These are phyloP conservation scores for Fennellomyces sp. DNA, from an alignment of 371 early-diverging fungal genomes.

Conservation along the genomic window DNA sequence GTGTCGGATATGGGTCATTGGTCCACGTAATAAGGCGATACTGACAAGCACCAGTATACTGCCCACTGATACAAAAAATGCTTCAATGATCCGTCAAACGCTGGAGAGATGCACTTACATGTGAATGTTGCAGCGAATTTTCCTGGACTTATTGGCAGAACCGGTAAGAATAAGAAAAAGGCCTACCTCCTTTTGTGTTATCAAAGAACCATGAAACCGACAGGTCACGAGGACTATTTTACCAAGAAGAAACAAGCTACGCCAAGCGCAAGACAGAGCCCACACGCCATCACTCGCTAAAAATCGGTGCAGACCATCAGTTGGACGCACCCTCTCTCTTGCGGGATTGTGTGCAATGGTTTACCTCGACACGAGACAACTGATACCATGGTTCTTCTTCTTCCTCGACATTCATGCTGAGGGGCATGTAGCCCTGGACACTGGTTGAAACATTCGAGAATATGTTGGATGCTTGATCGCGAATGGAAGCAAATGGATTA, in stretches of 20 bases:
- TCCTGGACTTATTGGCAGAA: slow-evolving; percentile 52
- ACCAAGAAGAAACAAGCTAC: slow-evolving; percentile 50
- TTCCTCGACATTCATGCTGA: slow-evolving; percentile 35
- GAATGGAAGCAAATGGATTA: slow-evolving; percentile 33
- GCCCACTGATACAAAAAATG: slow-evolving; percentile 34
- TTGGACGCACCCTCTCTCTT: not conserved
- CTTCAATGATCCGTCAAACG: not conserved
- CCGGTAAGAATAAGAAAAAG: slow-evolving; percentile 46
- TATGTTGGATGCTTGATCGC: slow-evolving; percentile 36
- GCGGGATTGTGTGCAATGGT: not conserved
- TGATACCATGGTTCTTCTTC: slow-evolving; percentile 57
- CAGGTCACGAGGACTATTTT: not conserved
- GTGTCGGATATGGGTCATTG: slow-evolving; percentile 61
- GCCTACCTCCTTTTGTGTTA: slow-evolving; percentile 26
- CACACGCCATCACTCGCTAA: slow-evolving; percentile 54
- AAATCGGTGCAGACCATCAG: not conserved
- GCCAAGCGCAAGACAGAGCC: slow-evolving; percentile 49
- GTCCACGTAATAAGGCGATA: slow-evolving; percentile 68
- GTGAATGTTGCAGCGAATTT: slow-evolving; percentile 69
- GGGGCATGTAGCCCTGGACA: slow-evolving; percentile 52
- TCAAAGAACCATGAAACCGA: not conserved
- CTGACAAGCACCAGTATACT: slow-evolving; percentile 52
- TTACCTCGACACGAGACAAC: slow-evolving; percentile 52
- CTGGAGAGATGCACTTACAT: slow-evolving; percentile 33
- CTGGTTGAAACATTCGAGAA: slow-evolving; percentile 43